Conservation (phyloP, 73 alveolate species). For the Paramecium primaurelia region DNA sequence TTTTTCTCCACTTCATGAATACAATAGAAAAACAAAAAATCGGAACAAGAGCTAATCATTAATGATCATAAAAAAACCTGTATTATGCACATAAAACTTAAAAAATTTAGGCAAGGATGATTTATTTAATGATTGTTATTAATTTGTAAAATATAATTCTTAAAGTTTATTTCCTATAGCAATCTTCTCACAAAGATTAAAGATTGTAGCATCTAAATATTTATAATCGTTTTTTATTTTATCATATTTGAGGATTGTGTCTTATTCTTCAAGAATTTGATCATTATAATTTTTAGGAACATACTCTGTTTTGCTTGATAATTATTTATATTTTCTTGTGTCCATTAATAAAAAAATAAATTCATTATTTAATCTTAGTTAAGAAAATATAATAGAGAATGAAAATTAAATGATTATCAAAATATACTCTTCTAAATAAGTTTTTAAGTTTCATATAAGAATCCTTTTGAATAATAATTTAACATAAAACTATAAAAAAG, state of each 20-base stretch:
- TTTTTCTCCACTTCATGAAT: neutral
- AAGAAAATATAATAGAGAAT: no score
- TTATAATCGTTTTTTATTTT: neutral
- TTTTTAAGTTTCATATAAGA: no score
- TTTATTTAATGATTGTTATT: neutral
- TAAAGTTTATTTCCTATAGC: conserved; percentile 12
- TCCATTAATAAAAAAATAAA: conserved; percentile 1
- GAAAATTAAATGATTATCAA: no score
- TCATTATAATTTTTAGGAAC: neutral
- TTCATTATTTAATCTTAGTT: neutral
- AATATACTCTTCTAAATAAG: no score
- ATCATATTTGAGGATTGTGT: neutral
- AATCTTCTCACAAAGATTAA: conserved; percentile 10
- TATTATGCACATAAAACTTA: neutral
- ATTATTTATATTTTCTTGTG: conserved; percentile 24
- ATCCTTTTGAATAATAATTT: no score
- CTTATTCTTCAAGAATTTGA: neutral
- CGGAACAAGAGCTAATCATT: neutral
- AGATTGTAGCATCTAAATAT: neutral
- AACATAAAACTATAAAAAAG: no score
- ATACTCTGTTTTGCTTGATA: neutral
- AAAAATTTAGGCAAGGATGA: neutral
- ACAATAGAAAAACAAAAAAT: neutral
- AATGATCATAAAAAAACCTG: neutral
- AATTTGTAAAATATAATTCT: neutral